phyloP scores from a whole-genome alignment of 108 stramenopile species.

The Chaetoceros tenuissimus region DNA sequence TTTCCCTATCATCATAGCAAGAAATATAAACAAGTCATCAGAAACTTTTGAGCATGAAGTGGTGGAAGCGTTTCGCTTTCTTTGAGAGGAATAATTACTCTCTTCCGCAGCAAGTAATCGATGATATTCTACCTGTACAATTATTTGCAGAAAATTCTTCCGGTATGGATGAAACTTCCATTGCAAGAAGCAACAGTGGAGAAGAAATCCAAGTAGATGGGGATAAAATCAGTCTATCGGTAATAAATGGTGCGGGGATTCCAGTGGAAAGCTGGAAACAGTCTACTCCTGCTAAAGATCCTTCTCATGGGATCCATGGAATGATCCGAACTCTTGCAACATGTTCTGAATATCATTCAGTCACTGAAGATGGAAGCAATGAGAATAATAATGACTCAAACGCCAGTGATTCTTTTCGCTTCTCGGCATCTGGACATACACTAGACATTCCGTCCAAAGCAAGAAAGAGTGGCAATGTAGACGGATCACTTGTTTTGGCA shows the following conservation, averaged over 20 bases:
- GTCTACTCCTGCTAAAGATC: not conserved
- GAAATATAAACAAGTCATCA: not conserved
- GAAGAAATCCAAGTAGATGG: conserved; percentile 3
- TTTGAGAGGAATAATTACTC: conserved; percentile 70
- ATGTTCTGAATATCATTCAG: not conserved
- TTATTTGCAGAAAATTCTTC: not conserved
- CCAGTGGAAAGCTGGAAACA: conserved; percentile 20
- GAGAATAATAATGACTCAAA: conserved; percentile 1
- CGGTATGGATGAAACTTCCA: not conserved
- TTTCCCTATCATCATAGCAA: not conserved
- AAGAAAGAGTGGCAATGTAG: conserved; percentile 17
- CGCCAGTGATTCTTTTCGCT: conserved; percentile 6
- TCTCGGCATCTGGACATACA: conserved; percentile 7
- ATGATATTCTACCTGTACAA: conserved; percentile 51
- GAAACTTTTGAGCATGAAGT: too few species aligned
- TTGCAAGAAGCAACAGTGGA: conserved; percentile 7
- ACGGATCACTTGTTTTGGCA: conserved; percentile 59
- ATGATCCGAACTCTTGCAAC: conserved; percentile 1
- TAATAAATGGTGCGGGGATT: conserved; percentile 35
- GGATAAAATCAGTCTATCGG: conserved; percentile 28
- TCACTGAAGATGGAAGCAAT: not conserved
- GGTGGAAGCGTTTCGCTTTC: conserved; percentile 88
- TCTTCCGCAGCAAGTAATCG: conserved; percentile 57
- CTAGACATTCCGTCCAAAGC: conserved; percentile 17
- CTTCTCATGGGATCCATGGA: not conserved